These are phyloP conservation scores for Isatis lusitanica DNA, from an alignment of 441 rosid genomes.

Conservation along the genomic window DNA sequence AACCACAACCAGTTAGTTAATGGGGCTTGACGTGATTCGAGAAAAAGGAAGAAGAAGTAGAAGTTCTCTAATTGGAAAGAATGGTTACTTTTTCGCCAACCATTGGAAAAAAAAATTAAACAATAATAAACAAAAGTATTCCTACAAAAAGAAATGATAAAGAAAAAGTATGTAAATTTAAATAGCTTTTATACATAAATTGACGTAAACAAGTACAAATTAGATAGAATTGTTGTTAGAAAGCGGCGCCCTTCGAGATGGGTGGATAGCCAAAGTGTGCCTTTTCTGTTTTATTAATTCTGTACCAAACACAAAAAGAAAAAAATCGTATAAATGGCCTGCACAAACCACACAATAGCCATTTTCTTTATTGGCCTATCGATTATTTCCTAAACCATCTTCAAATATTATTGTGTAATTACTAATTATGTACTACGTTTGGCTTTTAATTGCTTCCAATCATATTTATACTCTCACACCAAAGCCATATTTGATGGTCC, in stretches of 20 bases:
- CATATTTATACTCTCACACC: background rate
- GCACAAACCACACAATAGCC: constrained; percentile 5
- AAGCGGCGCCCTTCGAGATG: constrained; percentile 27
- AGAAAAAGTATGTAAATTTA: background rate
- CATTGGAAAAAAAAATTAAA: background rate
- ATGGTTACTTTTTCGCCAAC: background rate
- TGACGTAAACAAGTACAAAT: background rate
- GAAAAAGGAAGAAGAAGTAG: background rate
- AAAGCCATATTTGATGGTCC: background rate
- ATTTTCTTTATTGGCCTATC: background rate
- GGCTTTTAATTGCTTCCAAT: background rate
- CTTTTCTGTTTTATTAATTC: constrained; percentile 2
- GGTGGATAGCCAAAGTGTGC: constrained; percentile 22
- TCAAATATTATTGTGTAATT: background rate
- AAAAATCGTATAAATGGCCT: background rate
- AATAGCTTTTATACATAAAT: background rate
- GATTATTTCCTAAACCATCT: background rate
- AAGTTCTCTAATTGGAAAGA: constrained; percentile 15
- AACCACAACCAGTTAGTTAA: background rate
- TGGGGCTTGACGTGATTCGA: constrained; percentile 20
- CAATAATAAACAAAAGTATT: background rate
- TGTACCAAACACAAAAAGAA: background rate
- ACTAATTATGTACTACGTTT: background rate
- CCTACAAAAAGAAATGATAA: background rate
- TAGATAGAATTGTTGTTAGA: background rate